phyloP scores from a whole-genome alignment of 2,329 filamentous ascomycete species.

The Colletotrichum trifolii region DNA sequence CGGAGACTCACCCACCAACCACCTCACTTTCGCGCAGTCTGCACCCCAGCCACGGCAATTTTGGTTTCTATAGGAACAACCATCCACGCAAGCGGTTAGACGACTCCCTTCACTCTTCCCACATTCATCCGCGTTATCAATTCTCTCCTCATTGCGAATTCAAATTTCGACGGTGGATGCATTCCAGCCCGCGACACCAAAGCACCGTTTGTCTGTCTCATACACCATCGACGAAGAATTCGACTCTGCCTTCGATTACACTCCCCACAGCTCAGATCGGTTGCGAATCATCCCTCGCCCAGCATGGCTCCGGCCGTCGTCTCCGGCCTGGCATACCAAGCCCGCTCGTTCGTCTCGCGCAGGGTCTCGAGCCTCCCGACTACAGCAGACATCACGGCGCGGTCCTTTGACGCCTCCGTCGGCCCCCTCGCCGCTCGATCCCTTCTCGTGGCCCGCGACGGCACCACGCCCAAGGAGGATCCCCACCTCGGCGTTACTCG shows the following conservation, averaged over 20 bases:
- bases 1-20: constrained; percentile 34
- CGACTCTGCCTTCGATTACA: too few species aligned
- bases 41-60: constrained; percentile 39
- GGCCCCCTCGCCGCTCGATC: constrained; percentile 57
- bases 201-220: not conserved
- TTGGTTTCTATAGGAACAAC: constrained; percentile 43
- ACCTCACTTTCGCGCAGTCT: constrained; percentile 23
- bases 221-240: not conserved
- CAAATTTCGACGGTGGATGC: constrained; percentile 39
- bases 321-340: constrained; percentile 35
- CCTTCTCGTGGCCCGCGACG: constrained; percentile 53
- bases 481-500: constrained; percentile 61
- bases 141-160: not conserved
- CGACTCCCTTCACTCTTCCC: constrained; percentile 21
- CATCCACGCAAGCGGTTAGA: constrained; percentile 20
- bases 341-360: constrained; percentile 42
- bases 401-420: constrained; percentile 45
- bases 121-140: constrained; percentile 6
- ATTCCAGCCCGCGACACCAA: constrained; percentile 42
- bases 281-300: not conserved
- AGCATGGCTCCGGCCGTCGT: constrained; percentile 56
- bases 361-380: constrained; percentile 43
- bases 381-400: constrained; percentile 33
- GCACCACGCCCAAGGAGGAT: constrained; percentile 46
- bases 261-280: too few species aligned